A percentile compares a stretch with the other conserved stretches of the same genome.
These are phyloP conservation scores for Groenewaldozyma auringiensis DNA, from an alignment of 1,139 yeast species.

Conservation along the genomic window DNA sequence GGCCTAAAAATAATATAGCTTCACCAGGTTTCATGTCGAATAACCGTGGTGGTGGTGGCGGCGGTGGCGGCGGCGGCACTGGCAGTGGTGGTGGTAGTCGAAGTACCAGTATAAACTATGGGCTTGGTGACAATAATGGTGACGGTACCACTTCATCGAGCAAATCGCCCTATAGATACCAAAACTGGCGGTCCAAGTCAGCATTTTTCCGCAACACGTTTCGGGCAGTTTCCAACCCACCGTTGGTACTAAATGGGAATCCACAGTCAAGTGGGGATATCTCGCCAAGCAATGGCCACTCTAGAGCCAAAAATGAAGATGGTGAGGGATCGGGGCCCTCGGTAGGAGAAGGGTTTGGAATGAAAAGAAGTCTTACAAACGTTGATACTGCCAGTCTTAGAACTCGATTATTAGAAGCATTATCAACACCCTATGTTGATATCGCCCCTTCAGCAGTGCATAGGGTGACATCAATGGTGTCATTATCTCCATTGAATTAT, in stretches of 20 bases:
- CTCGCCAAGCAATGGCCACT: not conserved
- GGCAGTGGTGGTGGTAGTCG: no score
- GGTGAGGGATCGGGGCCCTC: not conserved
- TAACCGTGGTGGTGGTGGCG: not conserved
- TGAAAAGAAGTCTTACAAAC: constrained; percentile 20
- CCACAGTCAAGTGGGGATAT: not conserved
- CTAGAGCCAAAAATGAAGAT: no score
- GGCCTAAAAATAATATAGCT: not conserved
- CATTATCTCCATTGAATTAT: constrained; percentile 2
- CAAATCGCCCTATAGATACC: not conserved
- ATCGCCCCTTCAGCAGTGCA: constrained; percentile 12
- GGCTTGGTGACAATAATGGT: constrained; percentile 1
- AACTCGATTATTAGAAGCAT: constrained; percentile 27
- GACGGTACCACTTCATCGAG: not conserved
- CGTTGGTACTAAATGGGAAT: constrained; percentile 18
- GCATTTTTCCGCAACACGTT: constrained; percentile 7
- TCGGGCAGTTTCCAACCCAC: constrained; percentile 28
- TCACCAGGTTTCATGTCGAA: not conserved
- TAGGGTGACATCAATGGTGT: constrained; percentile 17
- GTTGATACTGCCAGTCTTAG: constrained; percentile 25
- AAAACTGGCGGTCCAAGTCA: constrained; percentile 3
- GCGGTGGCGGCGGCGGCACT: not conserved
- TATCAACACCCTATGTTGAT: constrained; percentile 27
- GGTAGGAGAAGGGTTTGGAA: not conserved
- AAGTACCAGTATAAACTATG: no score